These are phyloP conservation scores for Crithidia brevicula DNA, from an alignment of 208 protist species.

Conservation along the genomic window DNA sequence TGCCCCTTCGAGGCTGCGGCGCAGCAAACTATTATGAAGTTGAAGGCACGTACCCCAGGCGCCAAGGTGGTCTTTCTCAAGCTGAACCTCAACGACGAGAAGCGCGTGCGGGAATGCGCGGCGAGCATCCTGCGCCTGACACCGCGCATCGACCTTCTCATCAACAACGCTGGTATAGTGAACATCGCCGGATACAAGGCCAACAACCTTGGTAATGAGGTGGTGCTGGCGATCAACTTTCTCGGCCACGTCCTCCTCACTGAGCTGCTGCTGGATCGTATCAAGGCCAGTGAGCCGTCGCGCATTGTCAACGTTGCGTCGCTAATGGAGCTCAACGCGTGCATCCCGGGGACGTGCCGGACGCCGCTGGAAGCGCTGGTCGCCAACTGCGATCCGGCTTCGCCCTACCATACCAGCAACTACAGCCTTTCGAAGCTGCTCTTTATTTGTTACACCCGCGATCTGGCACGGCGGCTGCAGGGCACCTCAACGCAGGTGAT, in stretches of 20 bases:
- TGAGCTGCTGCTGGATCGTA: conserved; percentile 44
- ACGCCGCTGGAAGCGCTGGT: conserved; percentile 39
- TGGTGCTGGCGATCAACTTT: conserved; percentile 64
- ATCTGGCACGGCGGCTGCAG: conserved; percentile 41
- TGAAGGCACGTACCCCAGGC: neutral
- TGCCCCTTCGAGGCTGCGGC: conserved; percentile 43
- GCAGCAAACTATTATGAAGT: conserved; percentile 31
- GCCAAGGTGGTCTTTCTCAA: conserved; percentile 29
- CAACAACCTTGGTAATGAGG: conserved; percentile 49
- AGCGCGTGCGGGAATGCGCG: conserved; percentile 36
- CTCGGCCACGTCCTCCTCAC: conserved; percentile 49
- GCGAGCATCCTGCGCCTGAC: conserved; percentile 32
- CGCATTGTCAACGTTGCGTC: conserved; percentile 63
- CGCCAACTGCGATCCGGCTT: conserved; percentile 40
- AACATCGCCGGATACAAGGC: conserved; percentile 17
- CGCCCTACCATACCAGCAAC: conserved; percentile 38
- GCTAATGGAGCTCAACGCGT: conserved; percentile 51
- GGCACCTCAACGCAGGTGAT: conserved; percentile 31
- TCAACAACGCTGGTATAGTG: conserved; percentile 59
- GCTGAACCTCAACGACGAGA: conserved; percentile 48
- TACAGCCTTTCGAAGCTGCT: conserved; percentile 65
- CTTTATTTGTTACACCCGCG: conserved; percentile 58
- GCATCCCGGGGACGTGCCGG: conserved; percentile 35
- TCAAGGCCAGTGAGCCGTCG: conserved; percentile 33
- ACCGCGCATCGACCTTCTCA: conserved; percentile 53